phyloP scores from a whole-genome alignment of 1,139 yeast species.

The Kluyveromyces sp. region DNA sequence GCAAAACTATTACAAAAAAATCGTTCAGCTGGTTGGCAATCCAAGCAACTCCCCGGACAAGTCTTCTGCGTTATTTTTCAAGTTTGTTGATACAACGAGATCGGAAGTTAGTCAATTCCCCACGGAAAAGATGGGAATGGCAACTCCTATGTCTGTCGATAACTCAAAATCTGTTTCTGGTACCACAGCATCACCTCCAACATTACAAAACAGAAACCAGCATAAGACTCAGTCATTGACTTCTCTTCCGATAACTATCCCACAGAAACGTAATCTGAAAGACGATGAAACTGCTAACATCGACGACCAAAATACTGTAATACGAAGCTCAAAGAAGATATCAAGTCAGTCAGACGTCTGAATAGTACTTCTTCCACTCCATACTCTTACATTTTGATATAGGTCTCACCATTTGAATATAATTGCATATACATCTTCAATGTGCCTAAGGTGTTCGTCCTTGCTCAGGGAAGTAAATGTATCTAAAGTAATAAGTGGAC shows the following conservation, averaged over 20 bases:
- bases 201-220: neutral
- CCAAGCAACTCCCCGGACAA: conserved; percentile 26
- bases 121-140: neutral
- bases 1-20: conserved; percentile 52
- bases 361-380: neutral
- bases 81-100: neutral
- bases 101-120: neutral
- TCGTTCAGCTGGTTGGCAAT: conserved; percentile 54
- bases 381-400: neutral
- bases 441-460: no score
- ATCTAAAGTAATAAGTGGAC: no score
- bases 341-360: neutral
- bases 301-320: neutral
- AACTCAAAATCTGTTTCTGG: neutral
- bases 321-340: conserved; percentile 3
- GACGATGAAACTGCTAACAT: conserved; percentile 1
- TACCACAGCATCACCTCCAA: neutral
- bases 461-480: no score
- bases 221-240: neutral
- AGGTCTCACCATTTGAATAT: neutral
- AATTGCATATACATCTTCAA: neutral
- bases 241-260: conserved; percentile 1
- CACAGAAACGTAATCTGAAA: conserved; percentile 6
- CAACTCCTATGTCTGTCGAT: neutral
- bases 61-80: conserved; percentile 8